Evolutionary conservation across 768 basidiomycete genomes (phyloP), one percentile per base, ranked within the genome.

Genomic region (Candolleomyces eurysporus): DNA sequence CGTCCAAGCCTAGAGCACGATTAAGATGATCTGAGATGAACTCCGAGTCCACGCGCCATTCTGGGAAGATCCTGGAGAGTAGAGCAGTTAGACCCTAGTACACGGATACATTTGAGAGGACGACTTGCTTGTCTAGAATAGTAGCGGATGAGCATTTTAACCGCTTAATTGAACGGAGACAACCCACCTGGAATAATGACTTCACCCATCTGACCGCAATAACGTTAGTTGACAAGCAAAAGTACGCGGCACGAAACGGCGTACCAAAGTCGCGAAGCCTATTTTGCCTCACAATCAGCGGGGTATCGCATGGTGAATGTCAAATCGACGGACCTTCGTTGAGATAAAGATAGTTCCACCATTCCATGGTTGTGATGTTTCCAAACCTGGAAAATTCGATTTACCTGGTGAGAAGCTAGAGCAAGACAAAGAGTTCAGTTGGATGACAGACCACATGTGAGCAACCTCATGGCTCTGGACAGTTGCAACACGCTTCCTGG

Each of bases 311-410:
- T 54, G 32, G 36, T 30, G 57, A 46, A 22, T n/a, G 30, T 19
- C 30, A 19, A 31, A 4, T 13, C n/a, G 17, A 60, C 74, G 39
- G 56, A 84, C 86, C 89, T 83, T 92, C 90, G 64, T 91, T 92
- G 60, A 92, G 75, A 72, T 91, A 91, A 52, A 93, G 79, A 71
- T 91, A 88, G 63, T 91, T 86, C 91, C 92, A 94, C 92, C 92
- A 94, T 67, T 85, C 85, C 94, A 96, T 95, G 0, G 94, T 96
- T 6, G 92, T 90, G 67, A 97, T 90, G 70, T 96, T 89, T 26
- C 94, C 95, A 66, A 96, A 96, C 92, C 92, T 79, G 64, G n/a
- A 39, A 42, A 14, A 5, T 22, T 26, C 39, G 39, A 49, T 32
- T 50, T 4, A 13, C 48, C 5, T 14, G 10, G 26, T 42, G 11